Base-by-base conservation (phyloP, 2,329 filamentous ascomycete species). In the Sclerotinia nivalis region DNA sequence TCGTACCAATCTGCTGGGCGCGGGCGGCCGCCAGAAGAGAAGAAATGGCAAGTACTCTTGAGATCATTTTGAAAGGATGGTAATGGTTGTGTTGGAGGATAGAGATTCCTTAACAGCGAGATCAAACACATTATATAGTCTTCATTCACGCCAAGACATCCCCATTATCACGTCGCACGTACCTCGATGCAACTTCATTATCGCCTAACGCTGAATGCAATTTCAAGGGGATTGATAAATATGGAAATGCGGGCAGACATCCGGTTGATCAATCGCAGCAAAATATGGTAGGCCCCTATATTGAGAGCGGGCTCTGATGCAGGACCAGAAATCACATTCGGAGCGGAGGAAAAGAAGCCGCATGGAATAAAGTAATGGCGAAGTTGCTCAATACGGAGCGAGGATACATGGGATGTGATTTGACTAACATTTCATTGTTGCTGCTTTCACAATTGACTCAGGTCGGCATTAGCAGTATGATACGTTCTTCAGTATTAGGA, bases 1-100 rank as follows among this genome's bases (percentile, higher is more conserved):
- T 69, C 55, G 80, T 84, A 70, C 85, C 85, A 60, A 81, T 82
- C 75, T 84, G 81, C 75, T 88, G 86, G 70, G 81, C 83, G 62
- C 80, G 77, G 64, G 79, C 83, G 64, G 80, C 76, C 70, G 82
- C 81, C 69, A 86, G 78, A 70, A 81, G 79, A 64, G 81, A 80
- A 73, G 82, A 79, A 71, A 84, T 75, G 72, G 81, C 78, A 74
- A 83, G 76, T 69, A 76, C 76, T 71, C 77, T 69, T 45, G 76
- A 75, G 65, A 77, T 71, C 76, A 78, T 78, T 68, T 65, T 77
- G 72, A 74, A 73, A 40, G 65, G 68, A 56, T 71, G 64, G 15
- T 45, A 22, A 45, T 66, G 64, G 31, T 59, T 40, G 60, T 49
- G 47, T n/a, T 45, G 37, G 45, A 43, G 4, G 37, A 25, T 61